These are phyloP conservation scores for Hyaloscypha bicolor DNA, from an alignment of 495 filamentous ascomycete genomes.

Conservation along the genomic window DNA sequence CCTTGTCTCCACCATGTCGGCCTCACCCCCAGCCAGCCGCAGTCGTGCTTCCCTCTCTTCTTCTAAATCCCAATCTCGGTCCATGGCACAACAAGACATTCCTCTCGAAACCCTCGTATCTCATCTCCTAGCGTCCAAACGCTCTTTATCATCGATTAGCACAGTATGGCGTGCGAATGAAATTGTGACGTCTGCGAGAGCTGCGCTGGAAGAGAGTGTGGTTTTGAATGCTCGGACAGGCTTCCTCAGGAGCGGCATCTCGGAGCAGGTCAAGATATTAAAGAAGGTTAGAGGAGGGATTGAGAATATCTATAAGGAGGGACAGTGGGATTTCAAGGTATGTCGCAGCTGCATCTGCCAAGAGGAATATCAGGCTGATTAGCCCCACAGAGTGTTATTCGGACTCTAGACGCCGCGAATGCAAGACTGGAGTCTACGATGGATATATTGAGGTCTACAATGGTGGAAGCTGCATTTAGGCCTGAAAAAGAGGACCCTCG, in stretches of 20 bases:
- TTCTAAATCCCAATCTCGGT: constrained; percentile 24
- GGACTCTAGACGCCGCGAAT: constrained; percentile 74
- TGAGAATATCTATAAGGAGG: constrained; percentile 50
- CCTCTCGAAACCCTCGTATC: constrained; percentile 74
- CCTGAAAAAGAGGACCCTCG: constrained; percentile 66
- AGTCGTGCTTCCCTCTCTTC: constrained; percentile 31
- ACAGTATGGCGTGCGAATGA: constrained; percentile 88
- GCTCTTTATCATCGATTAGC: constrained; percentile 82
- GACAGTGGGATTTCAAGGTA: constrained; percentile 50
- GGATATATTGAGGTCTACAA: constrained; percentile 65
- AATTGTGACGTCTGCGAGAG: constrained; percentile 75
- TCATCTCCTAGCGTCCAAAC: constrained; percentile 86
- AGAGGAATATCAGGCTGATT: constrained; percentile 8
- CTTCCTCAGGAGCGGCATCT: constrained; percentile 73
- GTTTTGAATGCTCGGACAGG: constrained; percentile 74
- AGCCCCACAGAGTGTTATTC: constrained; percentile 54
- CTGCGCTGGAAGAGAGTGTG: constrained; percentile 77
- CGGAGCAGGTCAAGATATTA: constrained; percentile 71
- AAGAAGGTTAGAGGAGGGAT: constrained; percentile 64
- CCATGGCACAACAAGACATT: constrained; percentile 30
- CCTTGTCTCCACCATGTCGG: constrained; percentile 9
- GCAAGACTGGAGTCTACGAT: constrained; percentile 71
- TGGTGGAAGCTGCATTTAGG: constrained; percentile 74
- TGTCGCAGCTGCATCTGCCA: constrained; percentile 5
- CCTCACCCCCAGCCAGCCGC: constrained; percentile 16